A percentile compares a stretch with the other conserved stretches of the same genome.
Evolutionary conservation across 2,329 filamentous ascomycete species (phyloP).

Genomic region (Hypoxylon sp.): DNA sequence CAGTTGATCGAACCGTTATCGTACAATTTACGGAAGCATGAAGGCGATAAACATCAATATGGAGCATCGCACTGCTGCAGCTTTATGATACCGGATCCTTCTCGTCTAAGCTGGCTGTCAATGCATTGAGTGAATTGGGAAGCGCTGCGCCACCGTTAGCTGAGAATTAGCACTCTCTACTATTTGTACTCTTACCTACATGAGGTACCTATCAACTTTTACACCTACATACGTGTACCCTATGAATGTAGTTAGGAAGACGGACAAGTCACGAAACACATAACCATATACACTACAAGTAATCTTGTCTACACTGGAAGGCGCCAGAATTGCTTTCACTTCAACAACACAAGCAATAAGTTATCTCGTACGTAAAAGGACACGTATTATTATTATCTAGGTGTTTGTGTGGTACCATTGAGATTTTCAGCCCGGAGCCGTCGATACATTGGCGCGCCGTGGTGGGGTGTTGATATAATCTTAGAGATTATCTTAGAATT

Average conservation of each 20-base stretch:
- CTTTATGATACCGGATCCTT: slow-evolving; percentile 1
- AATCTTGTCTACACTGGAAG: background rate
- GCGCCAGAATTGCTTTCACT: background rate
- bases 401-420: background rate
- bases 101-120: background rate
- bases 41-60: slow-evolving; percentile 3
- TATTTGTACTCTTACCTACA: background rate
- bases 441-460: too few relatives aligned
- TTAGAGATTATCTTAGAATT: too few relatives aligned
- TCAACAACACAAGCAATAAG: background rate
- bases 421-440: slow-evolving; percentile 1
- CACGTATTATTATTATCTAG: slow-evolving; percentile 5
- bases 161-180: background rate
- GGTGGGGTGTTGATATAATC: too few relatives aligned
- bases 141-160: slow-evolving; percentile 18
- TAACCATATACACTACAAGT: background rate
- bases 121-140: slow-evolving; percentile 7
- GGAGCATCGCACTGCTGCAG: slow-evolving; percentile 17
- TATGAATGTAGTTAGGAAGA: background rate
- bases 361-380: slow-evolving; percentile 2
- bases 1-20: slow-evolving; percentile 22
- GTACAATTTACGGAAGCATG: slow-evolving; percentile 11
- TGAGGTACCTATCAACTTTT: background rate
- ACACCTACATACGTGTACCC: background rate
- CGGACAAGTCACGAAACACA: background rate